Evolutionary conservation across 192 early-diverging fungal genomes (phyloP), one percentile per base, ranked within the genome.

Genomic region (Backusella luteola): DNA sequence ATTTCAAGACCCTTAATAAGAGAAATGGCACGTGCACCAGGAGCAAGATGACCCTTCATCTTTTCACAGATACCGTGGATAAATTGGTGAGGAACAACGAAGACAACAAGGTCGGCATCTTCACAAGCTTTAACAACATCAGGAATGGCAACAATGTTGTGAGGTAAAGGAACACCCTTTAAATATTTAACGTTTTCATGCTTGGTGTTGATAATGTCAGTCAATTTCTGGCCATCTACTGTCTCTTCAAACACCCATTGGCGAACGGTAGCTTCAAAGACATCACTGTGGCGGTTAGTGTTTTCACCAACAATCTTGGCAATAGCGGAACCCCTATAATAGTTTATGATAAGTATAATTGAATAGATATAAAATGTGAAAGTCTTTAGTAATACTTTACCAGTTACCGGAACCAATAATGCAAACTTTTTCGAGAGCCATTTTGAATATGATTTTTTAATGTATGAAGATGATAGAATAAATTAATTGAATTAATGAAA

Each of bases 201-300:
- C 71, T 88, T 81, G 23, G 87, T 91, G 89, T 99, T 99, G 86
- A 99, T 98, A 77, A 98, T 92, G 14, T 98, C 94, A 15, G 96
- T 95, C 38, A 99, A 88, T 46, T 94, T 94, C 72, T 91, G 79
- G 46, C 94, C 95, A 63, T 96, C 84, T 46, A 96, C 84, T 34
- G 76, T 87, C 83, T 99, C 98, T 82, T 99, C 96, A 85, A 91
- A 96, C 21, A 99, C 98, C 96, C 96, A 99, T 91, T 96, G 95
- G 68, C 90, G 90, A 71, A 97, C 95, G 46, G 91, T 85, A 34
- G 81, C 73, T 84, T 96, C 93, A 85, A 96, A 97, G 56, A 77
- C 76, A 49, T 87, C 79, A 46, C 90, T 89, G 74, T 86, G 84
- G 15, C 75, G 77, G 8, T 66, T 74, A 36, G 96, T 94, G 83